A percentile compares a stretch with the other conserved stretches of the same genome.
These are phyloP conservation scores for Mycena galopus DNA, from an alignment of 768 basidiomycete genomes.

Conservation along the genomic window DNA sequence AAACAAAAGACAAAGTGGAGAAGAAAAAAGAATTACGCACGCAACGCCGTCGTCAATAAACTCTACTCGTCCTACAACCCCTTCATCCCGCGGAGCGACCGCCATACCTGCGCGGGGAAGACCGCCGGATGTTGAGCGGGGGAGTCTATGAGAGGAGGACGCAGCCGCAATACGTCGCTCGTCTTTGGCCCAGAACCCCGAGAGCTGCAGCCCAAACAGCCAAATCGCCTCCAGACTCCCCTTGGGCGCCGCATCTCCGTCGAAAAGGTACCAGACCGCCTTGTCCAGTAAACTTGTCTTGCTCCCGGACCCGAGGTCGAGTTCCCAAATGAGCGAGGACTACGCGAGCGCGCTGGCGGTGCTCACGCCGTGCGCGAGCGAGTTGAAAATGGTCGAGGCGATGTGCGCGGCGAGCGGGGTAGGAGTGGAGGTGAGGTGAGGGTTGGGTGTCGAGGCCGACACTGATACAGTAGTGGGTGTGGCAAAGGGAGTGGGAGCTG, in stretches of 20 bases:
- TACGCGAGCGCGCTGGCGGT: too few relatives aligned
- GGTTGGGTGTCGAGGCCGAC: neutral
- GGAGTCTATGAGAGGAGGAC: neutral
- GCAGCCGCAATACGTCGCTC: neutral
- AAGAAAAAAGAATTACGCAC: neutral
- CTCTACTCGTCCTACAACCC: neutral
- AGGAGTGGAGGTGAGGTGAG: neutral
- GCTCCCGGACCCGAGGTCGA: neutral
- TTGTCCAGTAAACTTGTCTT: neutral
- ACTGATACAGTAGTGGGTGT: neutral
- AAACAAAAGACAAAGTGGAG: neutral
- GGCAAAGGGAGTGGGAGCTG: neutral
- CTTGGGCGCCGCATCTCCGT: neutral
- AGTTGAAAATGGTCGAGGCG: neutral
- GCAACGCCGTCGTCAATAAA: neutral
- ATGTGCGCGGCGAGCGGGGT: neutral
- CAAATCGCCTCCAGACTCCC: neutral
- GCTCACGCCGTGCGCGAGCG: neutral
- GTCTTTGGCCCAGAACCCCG: neutral
- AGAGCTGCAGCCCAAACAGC: neutral
- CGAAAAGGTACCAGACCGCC: slow-evolving; percentile 1
- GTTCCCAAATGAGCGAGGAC: neutral
- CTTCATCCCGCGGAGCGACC: neutral
- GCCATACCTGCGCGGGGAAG: neutral
- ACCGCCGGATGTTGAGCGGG: neutral